Percentiles rank a stretch among this genome's conserved stretches.
phyloP scores from a whole-genome alignment of 177 flowering plant genomes.

The Vitis hybrid region DNA sequence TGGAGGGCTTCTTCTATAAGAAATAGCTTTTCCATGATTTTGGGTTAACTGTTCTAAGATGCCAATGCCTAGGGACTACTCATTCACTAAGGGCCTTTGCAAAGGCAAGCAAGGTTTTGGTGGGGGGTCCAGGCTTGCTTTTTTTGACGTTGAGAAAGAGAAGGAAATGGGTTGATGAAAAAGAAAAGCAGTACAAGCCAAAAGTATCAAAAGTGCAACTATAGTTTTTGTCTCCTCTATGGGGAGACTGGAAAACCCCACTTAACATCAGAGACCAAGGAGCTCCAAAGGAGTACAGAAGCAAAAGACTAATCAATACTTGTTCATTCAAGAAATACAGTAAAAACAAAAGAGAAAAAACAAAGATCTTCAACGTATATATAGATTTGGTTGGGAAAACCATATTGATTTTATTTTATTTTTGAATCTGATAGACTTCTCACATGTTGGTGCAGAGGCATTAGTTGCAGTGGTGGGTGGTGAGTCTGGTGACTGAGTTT shows the following conservation, averaged over 20 bases:
- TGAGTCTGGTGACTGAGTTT: too few species aligned
- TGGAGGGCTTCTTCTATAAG: neutral
- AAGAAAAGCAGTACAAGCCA: neutral
- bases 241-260: constrained; percentile 8
- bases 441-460: constrained; percentile 8
- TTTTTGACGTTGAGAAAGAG: neutral
- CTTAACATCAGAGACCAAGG: neutral
- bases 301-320: neutral
- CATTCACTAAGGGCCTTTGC: too few species aligned
- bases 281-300: too few species aligned
- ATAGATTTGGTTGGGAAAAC: too few species aligned
- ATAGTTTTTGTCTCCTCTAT: neutral
- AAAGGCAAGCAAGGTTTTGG: neutral
- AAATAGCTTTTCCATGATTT: constrained; percentile 8
- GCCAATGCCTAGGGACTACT: constrained; percentile 2
- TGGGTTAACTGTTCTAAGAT: constrained; percentile 8
- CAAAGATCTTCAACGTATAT: too few species aligned
- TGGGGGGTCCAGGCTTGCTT: neutral
- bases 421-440: too few species aligned
- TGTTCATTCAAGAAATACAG: too few species aligned
- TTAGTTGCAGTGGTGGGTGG: neutral
- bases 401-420: too few species aligned
- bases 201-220: neutral
- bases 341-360: too few species aligned
- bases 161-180: neutral